Conservation (phyloP, 2,329 filamentous ascomycete species). For the Aspergillus versicolor region DNA sequence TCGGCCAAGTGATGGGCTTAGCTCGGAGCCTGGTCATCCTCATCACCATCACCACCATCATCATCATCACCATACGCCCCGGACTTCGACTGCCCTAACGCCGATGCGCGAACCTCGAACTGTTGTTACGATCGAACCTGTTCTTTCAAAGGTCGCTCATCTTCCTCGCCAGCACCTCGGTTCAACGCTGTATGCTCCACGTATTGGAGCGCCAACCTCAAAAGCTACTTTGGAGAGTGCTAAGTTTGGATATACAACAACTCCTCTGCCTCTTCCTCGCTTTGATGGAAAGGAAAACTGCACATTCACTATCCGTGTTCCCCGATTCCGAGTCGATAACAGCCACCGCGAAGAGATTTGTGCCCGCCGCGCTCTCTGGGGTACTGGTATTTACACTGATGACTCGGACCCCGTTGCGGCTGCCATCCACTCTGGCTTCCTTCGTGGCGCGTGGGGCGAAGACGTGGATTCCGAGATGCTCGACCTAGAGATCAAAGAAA, state of each 20-base stretch:
- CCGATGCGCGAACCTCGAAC: conserved; percentile 61
- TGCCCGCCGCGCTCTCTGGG: conserved; percentile 78
- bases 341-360: conserved; percentile 80
- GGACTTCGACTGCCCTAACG: conserved; percentile 23
- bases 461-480: conserved; percentile 71
- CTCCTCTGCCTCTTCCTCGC: conserved; percentile 71
- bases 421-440: conserved; percentile 90
- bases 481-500: conserved; percentile 52
- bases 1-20: conserved; percentile 27
- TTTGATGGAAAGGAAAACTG: conserved; percentile 82
- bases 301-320: conserved; percentile 83
- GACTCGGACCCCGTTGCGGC: conserved; percentile 92
- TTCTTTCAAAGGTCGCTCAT: conserved; percentile 70
- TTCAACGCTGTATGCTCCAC: conserved; percentile 75
- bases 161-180: conserved; percentile 78
- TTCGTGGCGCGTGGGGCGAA: conserved; percentile 82
- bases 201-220: conserved; percentile 52
- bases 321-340: conserved; percentile 70
- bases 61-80: conserved; percentile 30
- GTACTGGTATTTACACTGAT: conserved; percentile 91
- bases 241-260: conserved; percentile 59
- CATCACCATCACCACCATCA: conserved; percentile 45
- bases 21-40: conserved; percentile 29
- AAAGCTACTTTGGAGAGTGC: conserved; percentile 45
- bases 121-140: conserved; percentile 65